Percentiles rank a stretch among this genome's conserved stretches.
Conservation (phyloP, 345 rosid species). For the Geranium rotundifolium region DNA sequence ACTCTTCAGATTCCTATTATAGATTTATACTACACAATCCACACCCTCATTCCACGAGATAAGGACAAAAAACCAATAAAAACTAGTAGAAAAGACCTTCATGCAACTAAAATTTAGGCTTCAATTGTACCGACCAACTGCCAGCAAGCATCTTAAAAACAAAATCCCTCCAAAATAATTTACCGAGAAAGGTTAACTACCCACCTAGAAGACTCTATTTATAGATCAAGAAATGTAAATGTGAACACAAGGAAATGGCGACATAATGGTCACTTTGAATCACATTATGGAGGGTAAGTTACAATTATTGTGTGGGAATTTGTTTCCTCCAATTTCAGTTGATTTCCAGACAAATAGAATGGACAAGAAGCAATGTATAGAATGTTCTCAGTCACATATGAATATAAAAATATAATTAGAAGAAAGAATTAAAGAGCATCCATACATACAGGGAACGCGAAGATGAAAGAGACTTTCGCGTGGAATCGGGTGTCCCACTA, state of each 20-base stretch:
- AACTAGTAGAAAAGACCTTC: no score
- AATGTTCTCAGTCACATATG: no score
- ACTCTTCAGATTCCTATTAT: neutral
- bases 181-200: no score
- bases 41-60: neutral
- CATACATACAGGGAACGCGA: constrained; percentile 52
- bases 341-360: neutral
- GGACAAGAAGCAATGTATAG: neutral
- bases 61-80: neutral
- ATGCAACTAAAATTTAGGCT: neutral
- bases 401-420: no score
- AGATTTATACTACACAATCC: neutral
- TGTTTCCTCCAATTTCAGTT: neutral
- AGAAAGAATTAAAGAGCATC: neutral
- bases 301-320: neutral
- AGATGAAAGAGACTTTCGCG: constrained; percentile 48
- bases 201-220: no score
- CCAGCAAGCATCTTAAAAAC: neutral
- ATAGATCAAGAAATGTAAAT: no score
- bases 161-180: no score
- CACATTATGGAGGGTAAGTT: no score
- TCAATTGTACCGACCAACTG: neutral
- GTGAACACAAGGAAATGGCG: no score
- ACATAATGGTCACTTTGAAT: no score
- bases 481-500: constrained; percentile 35